Base-by-base conservation (phyloP, 78 protist species). In the Tieghemostelium lacteum region DNA sequence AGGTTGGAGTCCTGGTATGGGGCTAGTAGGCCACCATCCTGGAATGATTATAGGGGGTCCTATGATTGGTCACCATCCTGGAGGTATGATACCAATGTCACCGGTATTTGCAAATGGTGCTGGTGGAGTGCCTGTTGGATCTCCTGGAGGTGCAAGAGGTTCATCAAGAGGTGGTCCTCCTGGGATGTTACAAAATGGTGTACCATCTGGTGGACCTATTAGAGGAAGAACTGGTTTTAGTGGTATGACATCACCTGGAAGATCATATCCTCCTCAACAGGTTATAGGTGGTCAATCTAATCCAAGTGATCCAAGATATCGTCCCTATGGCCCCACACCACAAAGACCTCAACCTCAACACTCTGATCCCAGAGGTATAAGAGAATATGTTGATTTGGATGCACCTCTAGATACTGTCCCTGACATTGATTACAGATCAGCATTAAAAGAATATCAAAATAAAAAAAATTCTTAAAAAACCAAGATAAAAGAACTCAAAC, bases 341-440 rank as follows among this genome's bases (percentile, higher is more conserved):
- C 45, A 54, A 39, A 39, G 67, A 26, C 70, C 12, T 17, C 28
- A 73, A 3, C 31, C 67, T 70, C 40, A 45, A 8, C 10, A 45
- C 20, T n/a, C 54, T 12, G 89, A 83, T 36, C 89, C 89, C 29
- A 33, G 89, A 55, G 89, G 89, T 17, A 83, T 83, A 37, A 66
- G 89, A 55, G 89, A 83, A 36, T 83, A 83, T 58, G 89, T 83
- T 42, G 89, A 83, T 58, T 34, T 83, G 16, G 89, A 83, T 83
- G 88, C 88, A 6, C 89, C 89, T 16, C 29, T 73, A 6, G 77
- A 69, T 33, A 22, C 64, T 31, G 74, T 69, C 29, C 89, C 77
- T 3, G 89, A 83, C 17, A 83, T 83, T 61, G 89, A 83, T 58
- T 83, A 83, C 24, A 55, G 71, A 40, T 69, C 89, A 8, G 89